Base-by-base conservation (phyloP, 2,329 filamentous ascomycete species). In the Pseudogymnoascus sp. region DNA sequence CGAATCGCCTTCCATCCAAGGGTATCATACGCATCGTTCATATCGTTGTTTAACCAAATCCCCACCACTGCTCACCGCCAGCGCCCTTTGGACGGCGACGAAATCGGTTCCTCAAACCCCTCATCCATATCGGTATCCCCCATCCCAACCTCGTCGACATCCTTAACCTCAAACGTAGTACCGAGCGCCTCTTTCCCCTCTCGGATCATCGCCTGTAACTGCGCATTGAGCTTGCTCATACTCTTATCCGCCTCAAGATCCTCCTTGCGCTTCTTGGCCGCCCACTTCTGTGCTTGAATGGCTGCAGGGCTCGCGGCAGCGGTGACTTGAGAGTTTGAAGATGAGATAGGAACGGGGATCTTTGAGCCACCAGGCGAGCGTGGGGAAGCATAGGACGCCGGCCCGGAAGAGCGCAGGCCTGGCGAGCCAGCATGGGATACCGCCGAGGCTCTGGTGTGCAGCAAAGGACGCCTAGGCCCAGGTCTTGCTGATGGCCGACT, bases 161-260 rank as follows among this genome's bases (percentile, higher is more conserved):
- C 62, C 47, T 84, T 82, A 47, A 91, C 81, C 71, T 90, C 86
- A 60, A 90, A 79, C 42, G 79, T 88, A 19, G 89, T 89, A 1
- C 88, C 93, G 17, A 99, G 77, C 1, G 95, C 95, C 74, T 95
- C 89, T 69, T 88, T 88, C 0, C 93, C 95, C 75, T 97, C 88
- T 1, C 87, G 82, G 63, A 99, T 96, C 89, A 99, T 91, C 35
- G 87, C 89, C 71, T 89, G 85, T 59, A 97, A 78, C 69, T 89
- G 86, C 59, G 85, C 82, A 72, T 95, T 96, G 75, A 97, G 86
- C 26, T 88, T 84, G 60, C 86, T 86, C 69, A 97, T 88, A 62
- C 88, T 87, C 47, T 87, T 85, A 69, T 97, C 92, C 7, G 90
- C 84, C 69, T 93, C 87, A 53, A 86, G 81, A 70, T 96, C 91